A percentile compares a stretch with the other conserved stretches of the same genome.
Conservation (phyloP, 106 monocot species). For the Alisma plantagoaquatica region DNA sequence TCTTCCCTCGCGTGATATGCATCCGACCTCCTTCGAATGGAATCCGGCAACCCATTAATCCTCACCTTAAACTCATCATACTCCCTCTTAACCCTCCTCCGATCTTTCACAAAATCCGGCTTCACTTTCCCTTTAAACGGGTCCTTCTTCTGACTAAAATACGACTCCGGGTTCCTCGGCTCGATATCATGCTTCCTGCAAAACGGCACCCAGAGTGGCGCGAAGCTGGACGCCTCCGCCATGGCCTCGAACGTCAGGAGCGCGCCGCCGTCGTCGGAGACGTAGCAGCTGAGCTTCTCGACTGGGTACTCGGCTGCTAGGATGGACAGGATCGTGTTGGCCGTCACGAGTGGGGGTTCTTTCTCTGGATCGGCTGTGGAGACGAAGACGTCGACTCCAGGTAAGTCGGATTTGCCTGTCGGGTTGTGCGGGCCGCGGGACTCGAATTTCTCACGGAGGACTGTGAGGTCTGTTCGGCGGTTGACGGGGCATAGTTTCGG, state of each 20-base stretch:
- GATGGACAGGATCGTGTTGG: conserved; percentile 83
- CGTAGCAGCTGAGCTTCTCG: conserved; percentile 82
- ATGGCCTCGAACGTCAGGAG: conserved; percentile 88
- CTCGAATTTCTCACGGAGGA: conserved; percentile 74
- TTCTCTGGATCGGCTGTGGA: conserved; percentile 91
- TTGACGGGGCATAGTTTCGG: conserved; percentile 84
- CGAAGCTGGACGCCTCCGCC: conserved; percentile 83
- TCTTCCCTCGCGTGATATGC: conserved; percentile 79
- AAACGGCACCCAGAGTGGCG: conserved; percentile 70
- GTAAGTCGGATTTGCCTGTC: conserved; percentile 74
- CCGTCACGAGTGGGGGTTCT: conserved; percentile 76
- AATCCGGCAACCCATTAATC: conserved; percentile 63
- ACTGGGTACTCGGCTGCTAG: conserved; percentile 79
- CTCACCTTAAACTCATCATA: conserved; percentile 87
- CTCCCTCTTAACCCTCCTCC: conserved; percentile 63
- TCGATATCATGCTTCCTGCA: conserved; percentile 81
- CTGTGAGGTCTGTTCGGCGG: conserved; percentile 56
- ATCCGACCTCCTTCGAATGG: conserved; percentile 65
- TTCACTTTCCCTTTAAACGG: conserved; percentile 73
- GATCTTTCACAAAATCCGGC: conserved; percentile 62
- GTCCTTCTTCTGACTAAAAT: conserved; percentile 55
- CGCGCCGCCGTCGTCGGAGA: conserved; percentile 82
- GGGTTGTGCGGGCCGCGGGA: conserved; percentile 31
- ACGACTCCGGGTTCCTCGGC: conserved; percentile 81
- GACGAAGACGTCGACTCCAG: conserved; percentile 81